Evolutionary conservation across 192 early-diverging fungal species (phyloP).

Genomic region (Coemansia sp.): DNA sequence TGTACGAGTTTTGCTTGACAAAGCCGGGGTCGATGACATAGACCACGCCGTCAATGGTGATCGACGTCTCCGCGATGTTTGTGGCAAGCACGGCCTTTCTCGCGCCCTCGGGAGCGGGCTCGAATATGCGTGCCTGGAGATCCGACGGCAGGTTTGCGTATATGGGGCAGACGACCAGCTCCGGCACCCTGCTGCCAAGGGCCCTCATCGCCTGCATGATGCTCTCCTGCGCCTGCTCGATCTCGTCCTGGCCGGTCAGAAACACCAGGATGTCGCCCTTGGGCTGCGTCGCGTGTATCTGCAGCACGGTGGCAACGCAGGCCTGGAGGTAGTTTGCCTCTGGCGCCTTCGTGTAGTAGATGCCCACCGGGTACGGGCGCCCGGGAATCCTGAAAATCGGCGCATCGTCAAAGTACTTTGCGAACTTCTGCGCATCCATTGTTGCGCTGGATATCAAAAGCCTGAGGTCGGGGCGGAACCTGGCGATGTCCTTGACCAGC

Average conservation of each 20-base stretch:
- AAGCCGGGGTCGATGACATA: slow-evolving; percentile 99
- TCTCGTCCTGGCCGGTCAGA: slow-evolving; percentile 98
- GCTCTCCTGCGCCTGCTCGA: slow-evolving; percentile 86
- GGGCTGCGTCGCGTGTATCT: slow-evolving; percentile 89
- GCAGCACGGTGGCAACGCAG: slow-evolving; percentile 88
- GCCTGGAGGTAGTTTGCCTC: slow-evolving; percentile 96
- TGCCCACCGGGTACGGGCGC: slow-evolving; percentile 88
- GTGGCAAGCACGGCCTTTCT: slow-evolving; percentile 97
- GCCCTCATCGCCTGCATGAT: slow-evolving; percentile 72
- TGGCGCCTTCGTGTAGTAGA: slow-evolving; percentile 93
- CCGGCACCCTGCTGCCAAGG: slow-evolving; percentile 83
- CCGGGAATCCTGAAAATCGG: slow-evolving; percentile 95
- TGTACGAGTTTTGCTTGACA: slow-evolving; percentile 94
- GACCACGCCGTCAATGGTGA: slow-evolving; percentile 95
- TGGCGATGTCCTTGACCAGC: slow-evolving; percentile 92
- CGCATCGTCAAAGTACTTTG: slow-evolving; percentile 92
- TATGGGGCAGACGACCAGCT: slow-evolving; percentile 93
- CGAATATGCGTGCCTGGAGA: slow-evolving; percentile 96
- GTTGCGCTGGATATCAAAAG: slow-evolving; percentile 96
- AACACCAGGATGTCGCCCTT: slow-evolving; percentile 93
- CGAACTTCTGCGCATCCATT: slow-evolving; percentile 96
- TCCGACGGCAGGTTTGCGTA: slow-evolving; percentile 96
- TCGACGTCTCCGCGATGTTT: slow-evolving; percentile 98
- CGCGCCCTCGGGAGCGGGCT: slow-evolving; percentile 89
- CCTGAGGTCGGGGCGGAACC: slow-evolving; percentile 91